Evolutionary conservation across 805 yeast species (phyloP), one percentile per base, ranked within the genome.

Genomic region (Brettanomyces nanus): DNA sequence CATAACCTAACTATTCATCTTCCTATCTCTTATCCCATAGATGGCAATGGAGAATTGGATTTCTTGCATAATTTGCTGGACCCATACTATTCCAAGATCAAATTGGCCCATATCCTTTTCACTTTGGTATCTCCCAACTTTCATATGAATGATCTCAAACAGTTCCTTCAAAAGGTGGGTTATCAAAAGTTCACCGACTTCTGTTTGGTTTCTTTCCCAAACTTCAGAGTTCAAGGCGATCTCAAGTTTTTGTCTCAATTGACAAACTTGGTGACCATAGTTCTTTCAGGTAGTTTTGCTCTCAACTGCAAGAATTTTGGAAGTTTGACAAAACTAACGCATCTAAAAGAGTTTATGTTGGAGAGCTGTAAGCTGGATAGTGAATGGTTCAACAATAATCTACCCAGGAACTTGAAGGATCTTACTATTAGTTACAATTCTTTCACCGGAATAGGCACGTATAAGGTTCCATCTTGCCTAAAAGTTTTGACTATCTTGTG

Each of bases 311-410:
- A 13, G 7, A 34, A 30, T 5, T 19, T 34, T 9, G 41, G 41
- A 10, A 22, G 31, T 32, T 20, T 41, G 11, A 13, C 7, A 3
- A 18, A 23, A 3, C 31, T 41, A 14, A 14, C 6, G 5, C 30
- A 41, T 19, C 26, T 41, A 9, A 38, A 35, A 20, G 44, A 41
- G 3, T 27, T 41, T 15, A 38, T 38, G 44, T 15, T 41, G 11
- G 44, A 38, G 19, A 28, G 29, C 19, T 41, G 44, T 19, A 31
- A 21, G 34, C 25, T 41, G 11, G 31, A 31, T 6, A 28, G 36
- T n/a, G 37, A 32, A 22, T 41, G 44, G 44, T 38, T 41, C 20
- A 41, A 41, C 33, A 27, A 20, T 13, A 27, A 23, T 11, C 28
- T 41, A 5, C 44, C 44, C 4, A 6, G 6, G 7, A 34, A 19